Evolutionary conservation across 2,329 filamentous ascomycete genomes (phyloP), one percentile per base, ranked within the genome.

Genomic region (Pseudopyricularia javanii): DNA sequence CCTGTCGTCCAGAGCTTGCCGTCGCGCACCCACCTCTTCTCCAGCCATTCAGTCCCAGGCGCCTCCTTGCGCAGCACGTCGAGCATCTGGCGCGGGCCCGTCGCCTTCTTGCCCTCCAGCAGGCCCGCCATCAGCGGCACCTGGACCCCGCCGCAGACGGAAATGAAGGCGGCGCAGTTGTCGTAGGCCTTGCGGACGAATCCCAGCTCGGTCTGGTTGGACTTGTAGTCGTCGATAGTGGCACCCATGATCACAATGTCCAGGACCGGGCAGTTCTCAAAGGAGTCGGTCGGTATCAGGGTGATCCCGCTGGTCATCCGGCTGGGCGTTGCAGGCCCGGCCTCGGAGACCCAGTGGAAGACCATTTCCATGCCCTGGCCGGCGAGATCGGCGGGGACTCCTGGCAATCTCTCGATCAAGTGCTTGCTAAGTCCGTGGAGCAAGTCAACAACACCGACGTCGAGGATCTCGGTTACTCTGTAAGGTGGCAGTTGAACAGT

Each of bases 231-330:
- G 1, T 55, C 4, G 12, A 60, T 35, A 33, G 64, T 59, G 6
- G 70, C 70, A 1, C 70, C 70, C 53, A 72, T 67, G 45, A 73
- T 61, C 17, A 66, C 64, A 49, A 72, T 65, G 54, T 73, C 70
- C 7, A 73, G 61, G 1, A 62, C 56, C 0, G 70, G 70, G 47
- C 69, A 71, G 1, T 62, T 62, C 3, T 62, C 62, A 28, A 71
- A 72, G 0, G 66, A 65, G 55, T 72, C 62, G 69, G 66, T 68
- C 3, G 64, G 61, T 1, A 60, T 35, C 9, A 68, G 37, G n/a
- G 49, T 58, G 17, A 66, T 60, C 26, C 58, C 60, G 35, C 58
- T 59, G 9, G 59, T 66, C 30, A 68, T 43, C 1, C 49, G 54
- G 14, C 54, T 57, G 22, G 51, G 2, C 53, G 54, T 17, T 53